A percentile compares a stretch with the other conserved stretches of the same genome.
Conservation (phyloP, 2,329 filamentous ascomycete genomes). For the Microascus cirrosus region DNA sequence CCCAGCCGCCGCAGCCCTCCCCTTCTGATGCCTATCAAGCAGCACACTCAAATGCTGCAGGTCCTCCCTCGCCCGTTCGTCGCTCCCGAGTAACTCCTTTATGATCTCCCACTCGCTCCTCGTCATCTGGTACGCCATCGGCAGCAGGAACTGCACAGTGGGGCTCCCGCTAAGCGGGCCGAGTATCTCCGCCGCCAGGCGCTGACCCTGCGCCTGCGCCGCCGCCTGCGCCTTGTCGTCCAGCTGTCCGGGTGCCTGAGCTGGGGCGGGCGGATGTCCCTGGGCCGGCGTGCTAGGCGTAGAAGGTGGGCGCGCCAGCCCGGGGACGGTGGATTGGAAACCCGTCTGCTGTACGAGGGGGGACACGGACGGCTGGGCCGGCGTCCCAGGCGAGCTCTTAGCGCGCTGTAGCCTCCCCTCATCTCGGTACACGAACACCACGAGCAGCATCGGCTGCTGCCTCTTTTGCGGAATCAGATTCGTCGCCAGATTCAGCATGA, state of each 20-base stretch:
- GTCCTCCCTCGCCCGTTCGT: constrained; percentile 55
- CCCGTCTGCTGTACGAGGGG: constrained; percentile 18
- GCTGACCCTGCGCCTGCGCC: constrained; percentile 37
- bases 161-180: constrained; percentile 51
- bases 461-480: constrained; percentile 65
- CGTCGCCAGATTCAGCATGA: constrained; percentile 79
- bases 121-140: constrained; percentile 57
- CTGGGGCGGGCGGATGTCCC: not conserved
- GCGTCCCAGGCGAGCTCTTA: not conserved
- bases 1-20: not conserved
- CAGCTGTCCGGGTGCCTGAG: constrained; percentile 4
- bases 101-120: constrained; percentile 67
- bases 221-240: constrained; percentile 18
- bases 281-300: not conserved
- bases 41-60: constrained; percentile 43
- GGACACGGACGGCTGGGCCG: not conserved
- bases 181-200: constrained; percentile 50
- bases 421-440: constrained; percentile 75
- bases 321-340: constrained; percentile 6
- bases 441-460: constrained; percentile 65
- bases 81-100: constrained; percentile 52
- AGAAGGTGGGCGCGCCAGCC: not conserved
- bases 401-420: constrained; percentile 18
- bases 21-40: constrained; percentile 27
- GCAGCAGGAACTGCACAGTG: constrained; percentile 58